phyloP scores from a whole-genome alignment of 2,329 filamentous ascomycete species.

The Ilyonectria sp. region DNA sequence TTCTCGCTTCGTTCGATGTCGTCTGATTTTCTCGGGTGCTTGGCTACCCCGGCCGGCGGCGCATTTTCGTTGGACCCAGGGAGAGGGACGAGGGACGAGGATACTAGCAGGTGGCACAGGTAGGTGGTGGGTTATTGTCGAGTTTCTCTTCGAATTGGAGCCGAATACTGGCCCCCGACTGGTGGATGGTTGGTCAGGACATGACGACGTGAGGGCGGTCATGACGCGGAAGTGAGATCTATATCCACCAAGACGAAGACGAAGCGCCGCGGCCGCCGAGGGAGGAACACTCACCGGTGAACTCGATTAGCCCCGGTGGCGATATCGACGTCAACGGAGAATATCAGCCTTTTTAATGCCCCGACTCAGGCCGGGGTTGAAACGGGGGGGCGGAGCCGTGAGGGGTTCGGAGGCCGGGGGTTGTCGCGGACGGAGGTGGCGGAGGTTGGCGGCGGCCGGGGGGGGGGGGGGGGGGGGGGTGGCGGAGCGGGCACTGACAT shows the following conservation, averaged over 20 bases:
- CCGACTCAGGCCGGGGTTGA: slow-evolving; percentile 40
- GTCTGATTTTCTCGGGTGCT: slow-evolving; percentile 21
- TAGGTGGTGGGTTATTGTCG: background rate
- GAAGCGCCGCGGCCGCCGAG: slow-evolving; percentile 1
- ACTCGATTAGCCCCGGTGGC: background rate
- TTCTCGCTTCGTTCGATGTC: slow-evolving; percentile 15
- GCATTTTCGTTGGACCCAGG: slow-evolving; percentile 6
- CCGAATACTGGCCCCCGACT: background rate
- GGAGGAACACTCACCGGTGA: background rate
- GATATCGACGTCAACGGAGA: slow-evolving; percentile 4
- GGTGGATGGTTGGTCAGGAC: background rate
- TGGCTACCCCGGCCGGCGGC: slow-evolving; percentile 6
- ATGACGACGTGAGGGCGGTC: background rate
- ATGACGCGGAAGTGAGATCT: background rate
- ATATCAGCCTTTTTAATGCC: slow-evolving; percentile 16
- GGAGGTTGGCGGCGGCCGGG: slow-evolving; percentile 35
- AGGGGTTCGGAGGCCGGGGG: slow-evolving; percentile 37
- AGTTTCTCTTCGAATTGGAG: background rate
- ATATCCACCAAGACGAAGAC: background rate
- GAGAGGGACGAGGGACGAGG: background rate
- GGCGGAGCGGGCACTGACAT: slow-evolving; percentile 24
- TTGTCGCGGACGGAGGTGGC: slow-evolving; percentile 36
- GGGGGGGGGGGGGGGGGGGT: no score
- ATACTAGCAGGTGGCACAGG: background rate
- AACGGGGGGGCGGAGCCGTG: slow-evolving; percentile 47